A percentile compares a stretch with the other conserved stretches of the same genome.
Evolutionary conservation across 768 basidiomycete species (phyloP).

Genomic region (Rhizopogon roseolus): DNA sequence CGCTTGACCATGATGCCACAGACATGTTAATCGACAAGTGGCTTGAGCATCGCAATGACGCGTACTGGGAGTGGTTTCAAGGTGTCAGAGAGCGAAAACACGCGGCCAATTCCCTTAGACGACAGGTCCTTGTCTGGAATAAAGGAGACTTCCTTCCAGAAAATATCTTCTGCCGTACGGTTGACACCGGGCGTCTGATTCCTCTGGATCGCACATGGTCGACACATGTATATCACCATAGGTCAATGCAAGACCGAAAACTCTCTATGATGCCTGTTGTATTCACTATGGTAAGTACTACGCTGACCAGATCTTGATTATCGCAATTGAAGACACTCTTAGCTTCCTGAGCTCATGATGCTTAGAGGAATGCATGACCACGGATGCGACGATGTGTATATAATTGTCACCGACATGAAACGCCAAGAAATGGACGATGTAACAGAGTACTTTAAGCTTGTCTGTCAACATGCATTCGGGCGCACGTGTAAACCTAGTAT

Average conservation of each 20-base stretch:
- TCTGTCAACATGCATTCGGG: conserved; percentile 60
- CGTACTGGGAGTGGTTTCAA: conserved; percentile 75
- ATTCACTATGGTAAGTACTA: conserved; percentile 63
- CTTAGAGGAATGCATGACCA: conserved; percentile 77
- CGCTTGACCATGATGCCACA: conserved; percentile 70
- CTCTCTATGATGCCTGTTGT: conserved; percentile 77
- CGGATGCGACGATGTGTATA: conserved; percentile 73
- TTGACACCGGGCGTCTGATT: conserved; percentile 73
- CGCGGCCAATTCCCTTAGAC: conserved; percentile 44
- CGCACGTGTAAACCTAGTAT: conserved; percentile 58
- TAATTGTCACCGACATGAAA: conserved; percentile 77
- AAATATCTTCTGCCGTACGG: conserved; percentile 74
- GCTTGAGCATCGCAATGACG: conserved; percentile 74
- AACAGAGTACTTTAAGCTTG: conserved; percentile 74
- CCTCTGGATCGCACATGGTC: conserved; percentile 81
- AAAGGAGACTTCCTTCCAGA: conserved; percentile 78
- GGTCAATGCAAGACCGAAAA: conserved; percentile 68
- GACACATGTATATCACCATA: conserved; percentile 75
- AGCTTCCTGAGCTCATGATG: conserved; percentile 79
- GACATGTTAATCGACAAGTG: conserved; percentile 81
- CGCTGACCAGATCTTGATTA: neutral
- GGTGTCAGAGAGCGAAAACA: conserved; percentile 65
- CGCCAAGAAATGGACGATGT: conserved; percentile 78
- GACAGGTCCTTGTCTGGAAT: conserved; percentile 44
- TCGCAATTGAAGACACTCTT: conserved; percentile 5